These are phyloP conservation scores for Pseudogymnoascus sp. DNA, from an alignment of 2,329 filamentous ascomycete genomes.

Conservation along the genomic window DNA sequence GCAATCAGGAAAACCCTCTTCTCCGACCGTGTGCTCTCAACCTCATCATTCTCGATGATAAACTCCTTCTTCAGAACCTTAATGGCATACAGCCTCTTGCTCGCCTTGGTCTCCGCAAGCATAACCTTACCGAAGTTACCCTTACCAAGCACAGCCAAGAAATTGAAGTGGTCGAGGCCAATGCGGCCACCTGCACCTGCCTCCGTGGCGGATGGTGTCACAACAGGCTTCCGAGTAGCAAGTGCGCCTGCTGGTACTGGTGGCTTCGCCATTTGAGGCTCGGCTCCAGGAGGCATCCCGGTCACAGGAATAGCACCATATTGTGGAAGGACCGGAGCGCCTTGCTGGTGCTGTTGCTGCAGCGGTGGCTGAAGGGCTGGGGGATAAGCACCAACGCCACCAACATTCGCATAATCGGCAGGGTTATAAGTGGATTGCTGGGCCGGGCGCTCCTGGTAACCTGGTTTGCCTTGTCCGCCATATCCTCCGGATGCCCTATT, in stretches of 20 bases:
- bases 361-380: constrained; percentile 27
- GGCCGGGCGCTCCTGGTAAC: constrained; percentile 28
- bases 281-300: constrained; percentile 13
- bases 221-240: constrained; percentile 41
- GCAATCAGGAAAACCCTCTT: constrained; percentile 96
- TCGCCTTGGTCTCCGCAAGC: constrained; percentile 92
- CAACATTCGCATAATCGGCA: constrained; percentile 61
- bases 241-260: constrained; percentile 26
- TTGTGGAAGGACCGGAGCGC: constrained; percentile 18
- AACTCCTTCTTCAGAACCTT: constrained; percentile 99
- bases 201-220: constrained; percentile 58
- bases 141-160: constrained; percentile 94
- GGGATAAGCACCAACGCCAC: constrained; percentile 44
- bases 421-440: constrained; percentile 67
- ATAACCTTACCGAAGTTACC: constrained; percentile 99
- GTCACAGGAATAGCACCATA: constrained; percentile 9
- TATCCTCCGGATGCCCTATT: constrained; percentile 17
- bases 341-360: constrained; percentile 30
- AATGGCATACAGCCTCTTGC: constrained; percentile 90
- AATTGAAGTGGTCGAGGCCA: constrained; percentile 97
- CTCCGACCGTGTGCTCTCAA: constrained; percentile 94
- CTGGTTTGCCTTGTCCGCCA: constrained; percentile 10
- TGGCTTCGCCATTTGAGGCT: constrained; percentile 12
- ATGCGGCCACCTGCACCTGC: constrained; percentile 74
- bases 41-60: constrained; percentile 98